These are phyloP conservation scores for Stentor coeruleus DNA, from an alignment of 73 alveolate species.

Conservation along the genomic window DNA sequence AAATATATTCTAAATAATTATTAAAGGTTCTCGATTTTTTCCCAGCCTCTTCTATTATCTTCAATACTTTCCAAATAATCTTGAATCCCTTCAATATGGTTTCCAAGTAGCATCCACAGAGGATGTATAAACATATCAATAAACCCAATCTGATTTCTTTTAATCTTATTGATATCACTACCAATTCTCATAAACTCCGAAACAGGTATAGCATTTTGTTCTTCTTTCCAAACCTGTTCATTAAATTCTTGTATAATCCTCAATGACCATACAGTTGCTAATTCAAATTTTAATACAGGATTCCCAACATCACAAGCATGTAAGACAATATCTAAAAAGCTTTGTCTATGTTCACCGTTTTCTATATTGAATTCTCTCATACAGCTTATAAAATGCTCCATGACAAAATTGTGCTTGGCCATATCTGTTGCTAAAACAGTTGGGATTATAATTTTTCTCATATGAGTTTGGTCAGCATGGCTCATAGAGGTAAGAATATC, in stretches of 20 bases:
- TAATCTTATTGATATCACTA: background rate
- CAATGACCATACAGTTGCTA: background rate
- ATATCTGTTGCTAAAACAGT: slow-evolving; percentile 84
- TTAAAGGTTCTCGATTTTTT: too few relatives aligned
- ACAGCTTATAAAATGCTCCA: background rate
- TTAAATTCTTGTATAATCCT: background rate
- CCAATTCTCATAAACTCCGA: background rate
- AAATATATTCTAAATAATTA: background rate
- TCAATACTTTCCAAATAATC: too few relatives aligned
- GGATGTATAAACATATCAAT: background rate
- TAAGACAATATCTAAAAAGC: background rate
- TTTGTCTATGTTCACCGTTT: background rate
- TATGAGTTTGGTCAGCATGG: slow-evolving; percentile 31
- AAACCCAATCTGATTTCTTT: background rate
- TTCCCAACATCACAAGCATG: background rate
- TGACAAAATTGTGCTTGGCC: slow-evolving; percentile 62
- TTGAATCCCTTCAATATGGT: too few relatives aligned
- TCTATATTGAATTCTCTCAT: background rate
- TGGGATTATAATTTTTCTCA: slow-evolving; percentile 71
- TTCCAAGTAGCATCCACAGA: too few relatives aligned
- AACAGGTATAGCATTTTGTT: background rate
- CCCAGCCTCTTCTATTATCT: too few relatives aligned
- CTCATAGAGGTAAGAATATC: slow-evolving; percentile 44
- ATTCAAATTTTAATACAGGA: background rate
- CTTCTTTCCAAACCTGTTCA: background rate